These are phyloP conservation scores for Tilletia indica DNA, from an alignment of 1,284 basidiomycete species.

Conservation along the genomic window DNA sequence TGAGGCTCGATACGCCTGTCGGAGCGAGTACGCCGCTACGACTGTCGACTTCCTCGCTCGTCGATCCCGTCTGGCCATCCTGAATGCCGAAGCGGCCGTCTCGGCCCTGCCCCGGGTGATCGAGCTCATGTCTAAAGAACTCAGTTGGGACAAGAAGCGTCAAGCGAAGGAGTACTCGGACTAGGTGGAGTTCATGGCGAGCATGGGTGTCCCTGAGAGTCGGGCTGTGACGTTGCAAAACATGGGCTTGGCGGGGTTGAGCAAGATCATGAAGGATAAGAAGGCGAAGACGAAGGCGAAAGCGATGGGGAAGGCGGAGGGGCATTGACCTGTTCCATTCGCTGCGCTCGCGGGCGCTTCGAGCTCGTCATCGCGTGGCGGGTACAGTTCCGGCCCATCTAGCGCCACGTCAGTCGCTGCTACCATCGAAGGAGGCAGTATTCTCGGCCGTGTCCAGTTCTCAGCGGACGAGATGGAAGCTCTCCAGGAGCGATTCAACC, in stretches of 20 bases:
- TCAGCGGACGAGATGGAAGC: constrained; percentile 47
- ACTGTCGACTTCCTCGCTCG: constrained; percentile 89
- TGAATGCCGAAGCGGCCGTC: constrained; percentile 83
- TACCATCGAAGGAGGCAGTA: constrained; percentile 34
- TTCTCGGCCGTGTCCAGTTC: constrained; percentile 41
- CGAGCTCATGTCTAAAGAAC: constrained; percentile 84
- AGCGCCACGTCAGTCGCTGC: not conserved
- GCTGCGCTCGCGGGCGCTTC: constrained; percentile 7
- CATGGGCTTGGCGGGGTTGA: constrained; percentile 40
- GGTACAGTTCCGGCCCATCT: not conserved
- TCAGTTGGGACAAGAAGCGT: constrained; percentile 70
- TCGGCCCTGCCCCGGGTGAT: constrained; percentile 81
- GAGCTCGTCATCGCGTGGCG: too few species aligned
- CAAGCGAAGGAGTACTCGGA: constrained; percentile 59
- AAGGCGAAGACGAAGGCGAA: constrained; percentile 13
- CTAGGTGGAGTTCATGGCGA: constrained; percentile 52
- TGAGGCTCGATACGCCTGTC: constrained; percentile 85
- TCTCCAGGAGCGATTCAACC: constrained; percentile 40
- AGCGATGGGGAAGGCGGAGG: constrained; percentile 13
- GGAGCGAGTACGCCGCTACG: constrained; percentile 85
- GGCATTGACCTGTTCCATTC: not conserved
- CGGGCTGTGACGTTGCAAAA: constrained; percentile 40
- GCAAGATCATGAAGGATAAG: constrained; percentile 23
- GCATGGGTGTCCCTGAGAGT: constrained; percentile 56
- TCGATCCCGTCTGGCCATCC: constrained; percentile 84